Base-by-base conservation (phyloP, 2,329 filamentous ascomycete species). In the Phoma herbarum region DNA sequence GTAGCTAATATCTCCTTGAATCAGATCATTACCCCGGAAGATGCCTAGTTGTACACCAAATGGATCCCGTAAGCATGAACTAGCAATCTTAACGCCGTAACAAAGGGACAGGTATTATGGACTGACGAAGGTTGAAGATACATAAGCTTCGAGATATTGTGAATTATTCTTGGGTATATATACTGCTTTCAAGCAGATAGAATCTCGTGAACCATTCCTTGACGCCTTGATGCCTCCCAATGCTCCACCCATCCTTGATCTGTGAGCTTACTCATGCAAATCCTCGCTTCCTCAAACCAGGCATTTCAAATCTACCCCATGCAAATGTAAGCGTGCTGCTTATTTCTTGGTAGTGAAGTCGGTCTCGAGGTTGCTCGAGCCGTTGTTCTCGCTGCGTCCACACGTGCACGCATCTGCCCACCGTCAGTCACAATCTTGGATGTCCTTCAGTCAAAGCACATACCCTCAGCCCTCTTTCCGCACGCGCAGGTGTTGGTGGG, bases 341-440 rank as follows among this genome's bases (percentile, higher is more conserved):
- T 73, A 78, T 69, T 78, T 77, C 80, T 85, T 87, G 53, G 89
- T 92, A 35, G 93, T 97, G 75, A 97, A 97, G 78, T 97, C 93
- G 48, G 85, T 91, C 86, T 97, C 93, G 67, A 89, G 79, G 57
- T 78, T 78, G 65, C 90, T 86, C 58, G 84, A 83, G 37, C 85
- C 85, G 52, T 86, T 84, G 65, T 85, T 84, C 47, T 85, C 76
- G 18, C 86, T 86, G 77, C 91, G 93, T 78, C 92, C 89, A 76
- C 93, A 97, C n/a, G 90, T 95, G 80, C 92, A 95, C 5, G 78
- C 72, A 51, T 74, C 76, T 79, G 33, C 31, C 18, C 29, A 14
- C 20, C 20, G 12, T 56, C 26, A 56, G 52, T 8, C 10, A 23
- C 37, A 18, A 25, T 22, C 25, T 42, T 14, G 14, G 9, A 44